Percentiles rank a stretch among this genome's conserved stretches.
Evolutionary conservation across 306 rosid species (phyloP).

Genomic region (Ammopiptanthus mongolicus): DNA sequence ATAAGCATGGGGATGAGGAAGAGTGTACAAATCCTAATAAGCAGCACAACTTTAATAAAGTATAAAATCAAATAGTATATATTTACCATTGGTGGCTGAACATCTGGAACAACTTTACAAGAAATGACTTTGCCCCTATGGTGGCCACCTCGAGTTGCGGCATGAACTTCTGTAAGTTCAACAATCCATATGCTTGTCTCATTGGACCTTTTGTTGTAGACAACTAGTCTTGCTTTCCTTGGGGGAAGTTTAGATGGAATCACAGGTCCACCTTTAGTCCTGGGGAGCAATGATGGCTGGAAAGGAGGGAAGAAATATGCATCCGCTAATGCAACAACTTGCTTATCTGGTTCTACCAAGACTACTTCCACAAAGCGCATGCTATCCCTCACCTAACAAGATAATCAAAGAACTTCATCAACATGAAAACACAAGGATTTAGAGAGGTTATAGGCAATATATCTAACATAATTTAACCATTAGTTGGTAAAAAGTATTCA

Average conservation of each 20-base stretch:
- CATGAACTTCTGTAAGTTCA: slow-evolving; percentile 57
- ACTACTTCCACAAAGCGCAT: slow-evolving; percentile 76
- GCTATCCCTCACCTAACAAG: slow-evolving; percentile 59
- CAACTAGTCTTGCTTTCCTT: slow-evolving; percentile 62
- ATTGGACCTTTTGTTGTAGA: slow-evolving; percentile 62
- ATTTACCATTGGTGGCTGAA: slow-evolving; percentile 75
- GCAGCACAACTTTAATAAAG: neutral
- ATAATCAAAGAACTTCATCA: slow-evolving; percentile 13
- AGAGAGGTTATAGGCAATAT: neutral
- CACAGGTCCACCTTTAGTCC: slow-evolving; percentile 64
- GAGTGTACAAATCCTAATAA: neutral
- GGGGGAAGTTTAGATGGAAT: slow-evolving; percentile 71
- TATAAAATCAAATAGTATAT: neutral
- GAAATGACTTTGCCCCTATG: slow-evolving; percentile 68
- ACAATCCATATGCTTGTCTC: slow-evolving; percentile 71
- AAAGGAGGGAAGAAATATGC: slow-evolving; percentile 82
- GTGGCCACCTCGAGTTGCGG: slow-evolving; percentile 77
- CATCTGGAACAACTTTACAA: slow-evolving; percentile 55
- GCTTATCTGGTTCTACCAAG: slow-evolving; percentile 59
- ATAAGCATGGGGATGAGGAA: neutral
- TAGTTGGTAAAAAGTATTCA: neutral
- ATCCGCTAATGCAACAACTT: slow-evolving; percentile 66
- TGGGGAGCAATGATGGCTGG: slow-evolving; percentile 73
- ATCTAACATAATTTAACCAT: neutral
- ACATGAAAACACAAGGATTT: neutral